Evolutionary conservation across 2,329 filamentous ascomycete species (phyloP), one percentile per base, ranked within the genome.

Genomic region (Ascochyta pisi): DNA sequence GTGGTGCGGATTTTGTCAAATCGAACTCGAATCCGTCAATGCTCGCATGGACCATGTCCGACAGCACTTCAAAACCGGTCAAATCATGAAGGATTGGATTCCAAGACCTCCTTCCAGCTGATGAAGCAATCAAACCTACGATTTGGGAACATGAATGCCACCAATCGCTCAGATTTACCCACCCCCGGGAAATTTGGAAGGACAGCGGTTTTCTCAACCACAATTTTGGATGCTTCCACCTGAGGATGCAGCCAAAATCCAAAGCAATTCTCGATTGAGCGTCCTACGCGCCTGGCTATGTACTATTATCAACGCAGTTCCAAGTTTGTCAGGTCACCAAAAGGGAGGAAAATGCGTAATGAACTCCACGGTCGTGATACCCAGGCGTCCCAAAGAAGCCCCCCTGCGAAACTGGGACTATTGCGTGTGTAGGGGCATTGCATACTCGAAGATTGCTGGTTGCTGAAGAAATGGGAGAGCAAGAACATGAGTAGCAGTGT

Each of bases 1-100:
- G 13, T 65, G 61, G 64, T 67, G 64, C 37, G 62, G 64, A 6
- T 65, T 65, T 19, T 67, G 63, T 41, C 8, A 33, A 4, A 2
- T n/a, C 1, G 27, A 31, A 3, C 22, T 58, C 6, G 37, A 49
- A 2, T 57, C 58, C 1, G 50, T 44, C 3, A 12, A 41, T 15
- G 0, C 26, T 15, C 50, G 64, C 12, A 62, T 64, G 61, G 26
- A 56, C 22, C 16, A 56, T 26, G 38, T 40, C 19, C 6, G 6
- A 24, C 10, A 40, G 12, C 38, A 40, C 22, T 40, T 24, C 23
- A 40, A 26, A 13, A 5, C 13, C 23, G 38, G 38, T 22, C 13
- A 26, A 26, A 26, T 3, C 13, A 40, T 40, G 38, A 26, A 40
- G 2, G 38, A 40, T 8, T 40, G 38, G 38, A 8, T 26, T 15